A percentile compares a stretch with the other conserved stretches of the same genome.
Conservation (phyloP, 169 alveolate genomes). For the Perkinsus olseni region DNA sequence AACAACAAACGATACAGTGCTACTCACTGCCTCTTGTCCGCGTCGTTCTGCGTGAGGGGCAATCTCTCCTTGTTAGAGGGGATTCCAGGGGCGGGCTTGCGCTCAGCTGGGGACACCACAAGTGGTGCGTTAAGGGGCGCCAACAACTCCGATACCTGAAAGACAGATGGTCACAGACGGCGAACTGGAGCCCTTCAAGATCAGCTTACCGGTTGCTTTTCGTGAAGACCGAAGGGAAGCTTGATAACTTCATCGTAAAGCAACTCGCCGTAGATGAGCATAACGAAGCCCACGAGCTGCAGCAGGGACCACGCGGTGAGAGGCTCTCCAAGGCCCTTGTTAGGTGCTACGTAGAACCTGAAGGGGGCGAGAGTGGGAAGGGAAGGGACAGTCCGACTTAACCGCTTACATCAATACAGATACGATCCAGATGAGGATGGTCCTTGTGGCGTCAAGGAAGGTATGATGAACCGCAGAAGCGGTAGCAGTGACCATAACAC, state of each 20-base stretch:
- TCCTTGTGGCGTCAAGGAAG: slow-evolving; percentile 13
- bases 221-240: not conserved
- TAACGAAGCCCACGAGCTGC: not conserved
- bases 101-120: not conserved
- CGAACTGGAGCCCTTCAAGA: not conserved
- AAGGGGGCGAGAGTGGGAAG: not conserved
- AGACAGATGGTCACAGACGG: not conserved
- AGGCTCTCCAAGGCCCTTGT: not conserved
- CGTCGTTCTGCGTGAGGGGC: not conserved
- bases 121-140: not conserved
- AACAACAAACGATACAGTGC: too few relatives aligned
- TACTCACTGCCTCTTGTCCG: not conserved
- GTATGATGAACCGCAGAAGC: slow-evolving; percentile 7
- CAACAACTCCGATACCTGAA: not conserved
- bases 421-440: slow-evolving; percentile 8
- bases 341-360: not conserved
- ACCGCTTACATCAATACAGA: not conserved
- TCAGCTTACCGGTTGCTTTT: not conserved
- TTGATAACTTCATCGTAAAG: not conserved
- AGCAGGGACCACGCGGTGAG: not conserved
- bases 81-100: not conserved
- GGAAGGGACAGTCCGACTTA: not conserved
- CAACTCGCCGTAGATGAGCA: slow-evolving; percentile 4
- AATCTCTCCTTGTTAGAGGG: not conserved
- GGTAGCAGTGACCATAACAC: slow-evolving; percentile 4